Percentiles rank a stretch among this genome's conserved stretches.
phyloP scores from a whole-genome alignment of 352 stramenopile genomes.

The Globisporangium mamillatum region DNA sequence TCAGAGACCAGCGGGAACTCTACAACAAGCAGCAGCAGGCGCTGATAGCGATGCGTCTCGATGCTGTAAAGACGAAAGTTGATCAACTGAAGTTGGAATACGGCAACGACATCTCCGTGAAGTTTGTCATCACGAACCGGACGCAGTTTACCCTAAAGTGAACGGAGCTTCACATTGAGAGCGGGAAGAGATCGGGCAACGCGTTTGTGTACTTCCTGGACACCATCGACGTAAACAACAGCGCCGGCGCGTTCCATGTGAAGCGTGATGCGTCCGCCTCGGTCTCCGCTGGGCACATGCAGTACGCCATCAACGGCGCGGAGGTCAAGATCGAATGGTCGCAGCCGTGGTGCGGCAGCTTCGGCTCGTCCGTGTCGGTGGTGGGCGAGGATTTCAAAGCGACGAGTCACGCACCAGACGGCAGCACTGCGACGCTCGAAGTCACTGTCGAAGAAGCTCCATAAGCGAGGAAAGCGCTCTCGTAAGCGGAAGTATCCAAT shows the following conservation, averaged over 20 bases:
- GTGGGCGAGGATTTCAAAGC: not conserved
- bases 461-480: too few species aligned
- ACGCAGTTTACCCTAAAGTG: not conserved
- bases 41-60: not conserved
- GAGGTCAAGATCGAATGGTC: not conserved
- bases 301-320: not conserved
- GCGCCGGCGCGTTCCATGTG: not conserved
- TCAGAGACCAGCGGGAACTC: too few species aligned
- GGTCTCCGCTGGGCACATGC: not conserved
- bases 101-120: not conserved
- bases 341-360: not conserved
- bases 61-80: not conserved
- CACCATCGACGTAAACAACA: too few species aligned
- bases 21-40: too few species aligned
- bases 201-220: too few species aligned
- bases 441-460: not conserved
- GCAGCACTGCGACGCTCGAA: not conserved
- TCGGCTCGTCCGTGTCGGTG: not conserved
- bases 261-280: not conserved
- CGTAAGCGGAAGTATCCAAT: too few species aligned
- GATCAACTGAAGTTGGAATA: not conserved
- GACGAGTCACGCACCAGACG: not conserved
- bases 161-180: not conserved
- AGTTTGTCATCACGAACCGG: not conserved
- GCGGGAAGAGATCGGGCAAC: too few species aligned